A percentile compares a stretch with the other conserved stretches of the same genome.
Conservation (phyloP, 176 grass and related monocot genomes). For the Stipa capillata region DNA sequence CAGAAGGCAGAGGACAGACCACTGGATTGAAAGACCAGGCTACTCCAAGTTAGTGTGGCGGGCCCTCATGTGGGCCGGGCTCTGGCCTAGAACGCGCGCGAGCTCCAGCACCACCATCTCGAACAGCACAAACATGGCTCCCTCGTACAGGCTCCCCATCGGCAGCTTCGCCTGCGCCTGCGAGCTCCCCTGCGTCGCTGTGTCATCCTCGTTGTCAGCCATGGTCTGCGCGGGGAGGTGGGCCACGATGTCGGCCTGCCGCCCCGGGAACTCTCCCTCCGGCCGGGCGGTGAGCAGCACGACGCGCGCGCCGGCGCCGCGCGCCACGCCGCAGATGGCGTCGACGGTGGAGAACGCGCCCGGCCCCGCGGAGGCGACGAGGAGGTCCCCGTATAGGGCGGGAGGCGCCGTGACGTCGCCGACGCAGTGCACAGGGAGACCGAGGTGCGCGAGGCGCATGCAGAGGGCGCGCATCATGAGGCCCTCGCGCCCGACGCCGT, state of each 20-base stretch:
- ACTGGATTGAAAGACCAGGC: background rate
- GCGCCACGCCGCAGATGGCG: slow-evolving; percentile 69
- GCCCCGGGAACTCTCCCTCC: slow-evolving; percentile 30
- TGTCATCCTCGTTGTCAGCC: slow-evolving; percentile 60
- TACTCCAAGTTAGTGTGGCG: slow-evolving; percentile 71
- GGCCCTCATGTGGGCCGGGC: slow-evolving; percentile 46
- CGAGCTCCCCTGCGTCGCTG: background rate
- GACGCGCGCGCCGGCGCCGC: slow-evolving; percentile 48
- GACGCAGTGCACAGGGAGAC: slow-evolving; percentile 56
- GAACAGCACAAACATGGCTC: slow-evolving; percentile 92
- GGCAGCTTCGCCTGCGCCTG: slow-evolving; percentile 63
- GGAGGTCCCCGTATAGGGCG: slow-evolving; percentile 32
- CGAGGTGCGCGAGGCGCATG: slow-evolving; percentile 91
- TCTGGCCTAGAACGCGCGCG: slow-evolving; percentile 38
- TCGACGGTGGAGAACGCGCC: slow-evolving; percentile 84
- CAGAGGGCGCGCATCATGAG: slow-evolving; percentile 89
- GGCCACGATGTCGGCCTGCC: slow-evolving; percentile 45
- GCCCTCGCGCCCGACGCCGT: slow-evolving; percentile 95
- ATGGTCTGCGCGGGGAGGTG: slow-evolving; percentile 77
- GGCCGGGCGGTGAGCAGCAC: slow-evolving; percentile 60
- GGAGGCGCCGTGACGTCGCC: slow-evolving; percentile 67
- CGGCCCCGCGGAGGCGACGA: slow-evolving; percentile 69
- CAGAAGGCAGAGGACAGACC: too few relatives aligned
- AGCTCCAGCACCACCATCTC: slow-evolving; percentile 81
- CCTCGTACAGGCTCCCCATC: slow-evolving; percentile 94